Percentiles rank a stretch among this genome's conserved stretches.
Evolutionary conservation across 2,329 filamentous ascomycete species (phyloP).

Genomic region (Beauveria varroae): DNA sequence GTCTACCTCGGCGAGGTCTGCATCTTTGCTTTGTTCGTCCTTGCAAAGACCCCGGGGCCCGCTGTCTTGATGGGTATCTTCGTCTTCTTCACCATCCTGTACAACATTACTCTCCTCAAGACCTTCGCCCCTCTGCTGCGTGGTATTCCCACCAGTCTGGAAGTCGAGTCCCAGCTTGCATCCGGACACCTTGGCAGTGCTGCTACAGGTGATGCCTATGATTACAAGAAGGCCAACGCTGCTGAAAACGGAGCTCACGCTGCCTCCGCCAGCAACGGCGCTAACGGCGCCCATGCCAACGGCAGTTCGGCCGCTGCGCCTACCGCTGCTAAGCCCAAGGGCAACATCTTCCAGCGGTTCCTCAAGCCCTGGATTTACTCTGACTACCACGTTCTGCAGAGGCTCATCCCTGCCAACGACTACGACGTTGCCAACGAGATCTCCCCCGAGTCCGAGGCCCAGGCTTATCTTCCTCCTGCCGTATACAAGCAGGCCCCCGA

Average conservation of each 20-base stretch:
- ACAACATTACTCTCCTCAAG: conserved; percentile 63
- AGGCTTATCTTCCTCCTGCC: conserved; percentile 67
- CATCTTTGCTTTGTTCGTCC: conserved; percentile 72
- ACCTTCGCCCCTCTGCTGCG: conserved; percentile 65
- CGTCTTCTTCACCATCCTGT: conserved; percentile 67
- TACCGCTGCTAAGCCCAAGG: conserved; percentile 33
- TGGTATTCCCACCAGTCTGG: conserved; percentile 58
- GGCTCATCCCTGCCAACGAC: conserved; percentile 55
- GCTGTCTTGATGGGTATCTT: conserved; percentile 69
- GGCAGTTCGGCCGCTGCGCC: conserved; percentile 20
- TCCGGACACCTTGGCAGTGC: conserved; percentile 10
- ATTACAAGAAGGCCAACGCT: conserved; percentile 15
- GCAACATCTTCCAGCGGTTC: conserved; percentile 49
- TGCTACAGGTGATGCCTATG: conserved; percentile 19
- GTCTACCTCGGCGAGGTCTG: conserved; percentile 75
- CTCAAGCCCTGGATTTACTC: conserved; percentile 70
- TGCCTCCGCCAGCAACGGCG: conserved; percentile 11
- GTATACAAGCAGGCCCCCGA: conserved; percentile 53
- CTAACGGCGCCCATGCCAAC: conserved; percentile 19
- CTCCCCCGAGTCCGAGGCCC: conserved; percentile 49
- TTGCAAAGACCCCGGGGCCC: conserved; percentile 60
- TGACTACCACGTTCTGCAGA: conserved; percentile 64
- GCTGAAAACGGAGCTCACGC: conserved; percentile 11
- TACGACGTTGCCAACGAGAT: conserved; percentile 48
- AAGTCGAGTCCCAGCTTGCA: conserved; percentile 29